Evolutionary conservation across 108 stramenopile genomes (phyloP).

Genomic region (Schizochytrium sp.): DNA sequence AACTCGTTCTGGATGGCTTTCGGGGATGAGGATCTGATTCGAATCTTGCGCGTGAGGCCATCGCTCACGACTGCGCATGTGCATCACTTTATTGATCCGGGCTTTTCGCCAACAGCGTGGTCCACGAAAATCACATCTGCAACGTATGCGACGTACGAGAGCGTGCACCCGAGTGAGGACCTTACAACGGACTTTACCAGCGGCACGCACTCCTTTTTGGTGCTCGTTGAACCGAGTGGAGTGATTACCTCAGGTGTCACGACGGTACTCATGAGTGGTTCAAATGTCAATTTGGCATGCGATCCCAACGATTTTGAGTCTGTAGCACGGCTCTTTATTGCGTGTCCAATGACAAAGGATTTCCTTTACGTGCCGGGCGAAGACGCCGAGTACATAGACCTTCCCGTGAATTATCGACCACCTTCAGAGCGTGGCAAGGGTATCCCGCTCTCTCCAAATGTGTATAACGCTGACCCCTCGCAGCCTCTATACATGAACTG

Average conservation of each 20-base stretch:
- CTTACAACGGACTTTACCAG: background rate
- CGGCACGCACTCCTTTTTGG: background rate
- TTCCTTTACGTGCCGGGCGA: background rate
- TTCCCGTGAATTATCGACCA: background rate
- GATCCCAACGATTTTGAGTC: background rate
- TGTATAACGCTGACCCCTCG: conserved; percentile 11
- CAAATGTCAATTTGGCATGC: background rate
- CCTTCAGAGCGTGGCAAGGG: background rate
- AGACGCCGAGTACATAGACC: background rate
- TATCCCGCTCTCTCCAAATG: background rate
- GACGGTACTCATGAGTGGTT: background rate
- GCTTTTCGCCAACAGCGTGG: no score
- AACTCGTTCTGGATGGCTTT: no score
- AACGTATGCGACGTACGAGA: background rate
- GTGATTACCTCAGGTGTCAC: background rate
- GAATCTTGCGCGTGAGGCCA: no score
- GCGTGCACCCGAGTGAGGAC: background rate
- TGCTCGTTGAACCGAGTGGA: background rate
- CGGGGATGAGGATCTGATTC: no score
- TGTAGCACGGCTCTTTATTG: background rate
- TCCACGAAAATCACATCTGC: background rate
- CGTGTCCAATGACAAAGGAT: background rate
- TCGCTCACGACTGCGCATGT: no score
- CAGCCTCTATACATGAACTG: conserved; percentile 7
- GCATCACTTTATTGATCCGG: no score